Conservation (phyloP, 1,139 yeast genomes). For the Torulaspora pretoriensis region DNA sequence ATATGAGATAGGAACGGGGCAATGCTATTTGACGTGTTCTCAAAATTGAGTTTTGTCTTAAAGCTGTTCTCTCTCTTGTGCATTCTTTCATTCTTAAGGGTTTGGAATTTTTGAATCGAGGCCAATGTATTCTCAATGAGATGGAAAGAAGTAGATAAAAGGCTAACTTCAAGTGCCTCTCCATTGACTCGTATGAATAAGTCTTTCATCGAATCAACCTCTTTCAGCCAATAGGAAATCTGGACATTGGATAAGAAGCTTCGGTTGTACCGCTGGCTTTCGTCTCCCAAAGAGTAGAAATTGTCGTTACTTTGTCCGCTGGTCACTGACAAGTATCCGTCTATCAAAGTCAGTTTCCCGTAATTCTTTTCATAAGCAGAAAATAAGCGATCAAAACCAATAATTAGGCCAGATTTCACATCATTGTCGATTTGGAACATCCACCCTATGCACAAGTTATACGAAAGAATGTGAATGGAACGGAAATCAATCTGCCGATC, state of each 20-base stretch:
- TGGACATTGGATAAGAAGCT: slow-evolving; percentile 68
- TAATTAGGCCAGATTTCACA: slow-evolving; percentile 55
- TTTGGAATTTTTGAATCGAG: slow-evolving; percentile 46
- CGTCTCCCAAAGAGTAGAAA: slow-evolving; percentile 49
- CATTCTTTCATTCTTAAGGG: slow-evolving; percentile 29
- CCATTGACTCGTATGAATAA: slow-evolving; percentile 52
- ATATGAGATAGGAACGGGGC: slow-evolving; percentile 33
- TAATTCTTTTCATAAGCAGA: slow-evolving; percentile 56
- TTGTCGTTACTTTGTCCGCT: slow-evolving; percentile 52
- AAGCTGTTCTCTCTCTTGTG: slow-evolving; percentile 9
- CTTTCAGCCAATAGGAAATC: slow-evolving; percentile 47
- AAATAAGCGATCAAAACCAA: slow-evolving; percentile 70
- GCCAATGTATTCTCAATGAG: slow-evolving; percentile 46
- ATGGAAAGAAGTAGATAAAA: slow-evolving; percentile 50
- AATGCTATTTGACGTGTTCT: slow-evolving; percentile 24
- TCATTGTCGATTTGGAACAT: slow-evolving; percentile 46
- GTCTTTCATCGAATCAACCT: slow-evolving; percentile 37
- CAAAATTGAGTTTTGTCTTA: slow-evolving; percentile 5
- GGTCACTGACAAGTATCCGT: slow-evolving; percentile 63
- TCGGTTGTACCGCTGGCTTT: slow-evolving; percentile 49
- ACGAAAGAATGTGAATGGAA: slow-evolving; percentile 57
- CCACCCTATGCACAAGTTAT: slow-evolving; percentile 76
- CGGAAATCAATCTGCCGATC: slow-evolving; percentile 23
- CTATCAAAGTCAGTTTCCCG: slow-evolving; percentile 63
- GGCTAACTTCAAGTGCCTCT: slow-evolving; percentile 61